Evolutionary conservation across 2,329 filamentous ascomycete genomes (phyloP), one percentile per base, ranked within the genome.

Genomic region (Exophiala aquamarina): DNA sequence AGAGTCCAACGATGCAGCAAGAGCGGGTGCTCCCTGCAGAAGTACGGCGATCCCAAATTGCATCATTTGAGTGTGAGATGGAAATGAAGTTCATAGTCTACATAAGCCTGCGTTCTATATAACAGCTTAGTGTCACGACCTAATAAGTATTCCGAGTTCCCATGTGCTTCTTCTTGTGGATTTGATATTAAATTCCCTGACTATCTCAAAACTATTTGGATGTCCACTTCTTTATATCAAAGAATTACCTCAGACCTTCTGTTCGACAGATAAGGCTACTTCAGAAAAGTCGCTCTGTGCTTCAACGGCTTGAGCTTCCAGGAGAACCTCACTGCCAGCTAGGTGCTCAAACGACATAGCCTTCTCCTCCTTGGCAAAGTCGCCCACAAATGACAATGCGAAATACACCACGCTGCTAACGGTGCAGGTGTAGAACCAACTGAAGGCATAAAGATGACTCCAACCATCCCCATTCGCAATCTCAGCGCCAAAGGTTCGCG

Each of bases 371-470:
- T 19, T 18, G 8, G 41, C 41, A 28, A 39, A 48, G 11, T 49
- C 23, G 13, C 45, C 49, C 6, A 48, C 14, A n/a, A 45, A 40
- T 4, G 23, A 46, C 34, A 53, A 17, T 4, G 38, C 21, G 15
- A 29, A 53, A 35, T 53, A 53, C 4, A 53, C 14, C 14, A 53
- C 41, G 18, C 50, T 49, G 42, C 46, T 53, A 46, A 49, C 21
- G 2, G 42, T 53, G 34, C 46, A 52, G 14, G 26, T 41, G 28
- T 34, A 47, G 18, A 52, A 33, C 50, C 50, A 52, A 19, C 50
- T 38, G 15, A 49, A 40, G 6, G 23, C 40, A 19, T 52, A 52
- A n/a, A 52, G 29, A 21, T 46, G 44, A 5, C 26, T 43, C 50
- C 45, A 49, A 13, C 37, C 45, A 11, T 13, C 17, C 13, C 43